phyloP scores from a whole-genome alignment of 805 yeast genomes.

The Saturnispora silvae region DNA sequence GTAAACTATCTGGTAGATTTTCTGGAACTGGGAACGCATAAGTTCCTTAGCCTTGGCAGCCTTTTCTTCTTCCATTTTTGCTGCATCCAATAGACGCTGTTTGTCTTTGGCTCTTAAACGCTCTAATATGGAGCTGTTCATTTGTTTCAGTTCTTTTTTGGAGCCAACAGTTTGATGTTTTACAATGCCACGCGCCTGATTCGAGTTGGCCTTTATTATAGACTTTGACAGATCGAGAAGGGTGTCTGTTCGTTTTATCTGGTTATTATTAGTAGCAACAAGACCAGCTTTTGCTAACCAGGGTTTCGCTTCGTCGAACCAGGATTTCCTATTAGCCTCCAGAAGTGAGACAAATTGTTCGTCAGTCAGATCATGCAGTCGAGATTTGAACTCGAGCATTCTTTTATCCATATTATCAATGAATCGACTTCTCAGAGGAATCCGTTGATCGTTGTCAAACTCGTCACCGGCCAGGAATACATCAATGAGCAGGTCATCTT shows the following conservation, averaged over 20 bases:
- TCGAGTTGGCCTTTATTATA: neutral
- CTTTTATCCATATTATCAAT: conserved; percentile 1
- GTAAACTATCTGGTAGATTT: conserved; percentile 1
- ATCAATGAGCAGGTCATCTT: conserved; percentile 4
- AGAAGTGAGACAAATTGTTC: neutral
- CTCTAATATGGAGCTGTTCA: neutral
- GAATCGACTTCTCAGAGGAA: neutral
- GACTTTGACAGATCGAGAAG: neutral
- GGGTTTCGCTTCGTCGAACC: neutral
- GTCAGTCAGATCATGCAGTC: neutral
- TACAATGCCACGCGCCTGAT: neutral
- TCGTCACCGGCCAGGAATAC: neutral
- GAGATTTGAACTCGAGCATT: neutral
- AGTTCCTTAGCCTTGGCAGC: neutral
- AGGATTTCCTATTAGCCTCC: neutral
- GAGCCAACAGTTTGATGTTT: neutral
- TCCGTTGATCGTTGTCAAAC: conserved; percentile 3
- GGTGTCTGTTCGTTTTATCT: neutral
- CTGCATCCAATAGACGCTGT: neutral
- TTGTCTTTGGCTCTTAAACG: conserved; percentile 5
- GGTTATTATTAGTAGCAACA: neutral
- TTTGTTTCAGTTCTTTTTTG: neutral
- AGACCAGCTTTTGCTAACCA: conserved; percentile 1
- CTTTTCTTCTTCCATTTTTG: neutral
- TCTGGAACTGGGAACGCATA: neutral